Evolutionary conservation across 495 filamentous ascomycete species (phyloP).

Genomic region (Geoglossum glabrum): DNA sequence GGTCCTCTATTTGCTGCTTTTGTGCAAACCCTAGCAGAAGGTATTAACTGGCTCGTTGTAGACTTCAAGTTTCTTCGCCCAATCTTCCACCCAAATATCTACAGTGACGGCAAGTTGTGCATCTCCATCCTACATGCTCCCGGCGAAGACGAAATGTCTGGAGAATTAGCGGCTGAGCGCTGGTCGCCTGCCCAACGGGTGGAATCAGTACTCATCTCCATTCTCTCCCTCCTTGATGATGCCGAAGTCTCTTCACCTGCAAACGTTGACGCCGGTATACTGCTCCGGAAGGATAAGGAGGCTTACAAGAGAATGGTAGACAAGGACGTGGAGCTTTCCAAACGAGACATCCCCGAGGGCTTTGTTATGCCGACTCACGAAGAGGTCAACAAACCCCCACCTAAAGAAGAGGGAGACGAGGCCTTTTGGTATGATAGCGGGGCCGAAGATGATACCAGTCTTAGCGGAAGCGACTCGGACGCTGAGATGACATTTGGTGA

Average conservation of each 20-base stretch:
- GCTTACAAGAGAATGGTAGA: conserved; percentile 48
- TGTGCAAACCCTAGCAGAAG: background rate
- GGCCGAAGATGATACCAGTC: conserved; percentile 47
- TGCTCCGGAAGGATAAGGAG: conserved; percentile 52
- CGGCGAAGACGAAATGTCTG: conserved; percentile 79
- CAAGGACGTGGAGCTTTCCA: conserved; percentile 49
- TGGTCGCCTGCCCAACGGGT: conserved; percentile 88
- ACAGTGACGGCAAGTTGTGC: conserved; percentile 73
- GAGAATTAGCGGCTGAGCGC: conserved; percentile 70
- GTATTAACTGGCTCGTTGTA: conserved; percentile 8
- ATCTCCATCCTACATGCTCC: conserved; percentile 91
- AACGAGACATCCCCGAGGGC: conserved; percentile 55
- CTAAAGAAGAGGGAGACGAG: conserved; percentile 48
- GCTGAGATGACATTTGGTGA: conserved; percentile 35
- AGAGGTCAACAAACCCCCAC: conserved; percentile 37
- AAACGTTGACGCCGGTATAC: conserved; percentile 81
- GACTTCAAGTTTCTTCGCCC: conserved; percentile 72
- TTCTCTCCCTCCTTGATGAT: conserved; percentile 83
- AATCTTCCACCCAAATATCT: conserved; percentile 85
- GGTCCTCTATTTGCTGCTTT: background rate
- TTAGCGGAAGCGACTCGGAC: conserved; percentile 52
- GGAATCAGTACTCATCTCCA: conserved; percentile 81
- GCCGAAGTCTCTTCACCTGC: conserved; percentile 83
- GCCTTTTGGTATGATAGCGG: conserved; percentile 75
- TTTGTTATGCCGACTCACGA: conserved; percentile 61